Evolutionary conservation across 257 asterid species (phyloP).

Genomic region (Paulownia fortunei): DNA sequence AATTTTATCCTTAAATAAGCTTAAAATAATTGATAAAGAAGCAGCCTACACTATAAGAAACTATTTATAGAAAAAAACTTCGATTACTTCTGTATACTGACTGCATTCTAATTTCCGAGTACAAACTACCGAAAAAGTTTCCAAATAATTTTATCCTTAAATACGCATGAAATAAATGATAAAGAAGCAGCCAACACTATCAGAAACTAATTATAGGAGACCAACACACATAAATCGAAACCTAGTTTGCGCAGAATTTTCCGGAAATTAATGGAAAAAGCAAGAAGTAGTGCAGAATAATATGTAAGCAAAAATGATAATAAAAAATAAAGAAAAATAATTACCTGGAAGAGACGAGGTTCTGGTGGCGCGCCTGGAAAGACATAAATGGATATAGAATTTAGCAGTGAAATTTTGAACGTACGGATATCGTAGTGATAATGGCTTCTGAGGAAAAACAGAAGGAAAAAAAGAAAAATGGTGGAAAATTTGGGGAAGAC

Average conservation of each 20-base stretch:
- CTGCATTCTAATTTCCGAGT: constrained; percentile 14
- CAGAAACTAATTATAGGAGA: neutral
- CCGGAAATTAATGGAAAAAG: neutral
- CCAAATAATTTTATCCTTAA: no score
- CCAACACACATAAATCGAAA: neutral
- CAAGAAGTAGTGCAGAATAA: neutral
- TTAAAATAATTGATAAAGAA: neutral
- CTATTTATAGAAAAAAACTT: neutral
- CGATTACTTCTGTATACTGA: constrained; percentile 1
- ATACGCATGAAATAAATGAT: neutral
- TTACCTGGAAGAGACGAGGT: constrained; percentile 63
- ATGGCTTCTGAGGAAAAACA: constrained; percentile 1
- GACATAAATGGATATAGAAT: constrained; percentile 46
- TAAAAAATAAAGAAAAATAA: neutral
- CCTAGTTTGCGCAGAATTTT: neutral
- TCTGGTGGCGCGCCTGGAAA: constrained; percentile 59
- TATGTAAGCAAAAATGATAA: neutral
- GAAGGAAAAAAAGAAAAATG: constrained; percentile 26
- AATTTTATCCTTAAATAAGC: no score
- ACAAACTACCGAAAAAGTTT: neutral
- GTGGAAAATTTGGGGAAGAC: constrained; percentile 38
- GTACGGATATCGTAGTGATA: neutral
- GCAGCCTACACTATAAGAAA: constrained; percentile 5
- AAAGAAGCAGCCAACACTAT: neutral
- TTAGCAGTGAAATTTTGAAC: constrained; percentile 18